Conservation (phyloP, 2,329 filamentous ascomycete species). For the Cladosporium sp. region DNA sequence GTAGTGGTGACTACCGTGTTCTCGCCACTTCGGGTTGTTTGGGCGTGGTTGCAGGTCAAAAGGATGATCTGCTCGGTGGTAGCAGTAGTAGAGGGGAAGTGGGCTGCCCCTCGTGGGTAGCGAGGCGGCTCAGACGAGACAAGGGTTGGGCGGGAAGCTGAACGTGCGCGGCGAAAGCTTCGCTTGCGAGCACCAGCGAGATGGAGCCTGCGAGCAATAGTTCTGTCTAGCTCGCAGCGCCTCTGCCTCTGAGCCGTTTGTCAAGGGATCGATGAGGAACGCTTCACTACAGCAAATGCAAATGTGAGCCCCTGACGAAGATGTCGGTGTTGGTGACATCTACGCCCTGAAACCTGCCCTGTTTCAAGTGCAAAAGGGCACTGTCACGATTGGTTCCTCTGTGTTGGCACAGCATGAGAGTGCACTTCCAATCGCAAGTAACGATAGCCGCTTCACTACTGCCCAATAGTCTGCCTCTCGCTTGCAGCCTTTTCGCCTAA, state of each 20-base stretch:
- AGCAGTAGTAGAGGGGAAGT: constrained; percentile 1
- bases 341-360: not conserved
- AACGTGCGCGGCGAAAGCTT: not conserved
- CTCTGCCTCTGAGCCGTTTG: not conserved
- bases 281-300: not conserved
- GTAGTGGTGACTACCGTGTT: not conserved
- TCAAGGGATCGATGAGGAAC: not conserved
- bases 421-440: not conserved
- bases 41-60: not conserved
- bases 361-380: constrained; percentile 1
- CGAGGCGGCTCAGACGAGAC: not conserved
- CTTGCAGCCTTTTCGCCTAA: not conserved
- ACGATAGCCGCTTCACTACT: constrained; percentile 1
- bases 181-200: not conserved
- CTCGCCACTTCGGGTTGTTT: not conserved
- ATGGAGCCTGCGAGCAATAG: not conserved
- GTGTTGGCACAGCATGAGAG: not conserved
- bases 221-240: not conserved
- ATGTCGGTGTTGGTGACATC: not conserved
- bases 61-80: not conserved
- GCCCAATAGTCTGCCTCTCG: not conserved
- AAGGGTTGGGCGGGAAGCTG: not conserved
- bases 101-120: not conserved
- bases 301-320: not conserved
- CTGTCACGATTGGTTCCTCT: constrained; percentile 9